phyloP scores from a whole-genome alignment of 176 grass and related monocot species.

The maize (Zea mays) region Zm-B73-REFERENCE-NAM-5.0 NC_050103.1:141160001-141160500 shows the following conservation, averaged over 20 bases:
- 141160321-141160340: constrained; percentile 5
- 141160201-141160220: constrained; percentile 67
- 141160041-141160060: constrained; percentile 1
- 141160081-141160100: constrained; percentile 35
- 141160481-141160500: constrained; percentile 52
- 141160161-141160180: constrained; percentile 84
- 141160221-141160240: neutral
- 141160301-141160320: neutral
- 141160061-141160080: neutral
- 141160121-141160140: constrained; percentile 78
- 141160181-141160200: constrained; percentile 77
- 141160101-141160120: constrained; percentile 89
- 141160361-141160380: constrained; percentile 18
- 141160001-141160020: neutral
- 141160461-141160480: constrained; percentile 57
- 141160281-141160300: neutral
- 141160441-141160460: constrained; percentile 65
- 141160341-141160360: neutral
- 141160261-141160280: neutral
- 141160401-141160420: constrained; percentile 44
- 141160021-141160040: neutral
- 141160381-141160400: constrained; percentile 26
- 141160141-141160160: constrained; percentile 91
- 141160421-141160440: constrained; percentile 39
- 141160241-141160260: constrained; percentile 2